These are phyloP conservation scores for Phaeotremella skinneri DNA, from an alignment of 768 basidiomycete species.

Conservation along the genomic window DNA sequence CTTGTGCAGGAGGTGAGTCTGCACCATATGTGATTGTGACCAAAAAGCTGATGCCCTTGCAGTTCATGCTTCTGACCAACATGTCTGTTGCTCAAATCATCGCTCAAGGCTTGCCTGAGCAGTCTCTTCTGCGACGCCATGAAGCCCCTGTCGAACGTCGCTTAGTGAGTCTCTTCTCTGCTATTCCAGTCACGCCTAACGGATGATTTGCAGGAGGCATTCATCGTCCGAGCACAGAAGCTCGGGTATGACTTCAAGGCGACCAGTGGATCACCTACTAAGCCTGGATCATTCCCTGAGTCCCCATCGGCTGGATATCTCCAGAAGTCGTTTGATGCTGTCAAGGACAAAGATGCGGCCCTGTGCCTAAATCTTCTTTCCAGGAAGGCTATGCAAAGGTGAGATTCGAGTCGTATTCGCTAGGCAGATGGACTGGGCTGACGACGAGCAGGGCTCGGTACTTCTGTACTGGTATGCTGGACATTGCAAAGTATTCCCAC, in stretches of 20 bases:
- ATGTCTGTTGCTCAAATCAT: constrained; percentile 86
- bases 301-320: constrained; percentile 65
- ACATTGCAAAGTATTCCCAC: constrained; percentile 95
- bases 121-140: constrained; percentile 92
- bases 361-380: constrained; percentile 77
- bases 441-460: constrained; percentile 69
- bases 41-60: neutral
- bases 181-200: constrained; percentile 14
- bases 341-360: constrained; percentile 70
- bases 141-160: constrained; percentile 90
- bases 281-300: neutral
- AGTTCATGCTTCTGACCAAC: constrained; percentile 96
- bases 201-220: constrained; percentile 60
- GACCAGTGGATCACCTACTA: constrained; percentile 45
- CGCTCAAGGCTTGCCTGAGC: constrained; percentile 90
- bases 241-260: constrained; percentile 80
- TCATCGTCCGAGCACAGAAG: constrained; percentile 74
- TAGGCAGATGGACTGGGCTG: neutral
- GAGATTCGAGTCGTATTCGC: constrained; percentile 3
- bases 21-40: neutral
- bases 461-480: constrained; percentile 98
- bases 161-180: constrained; percentile 58
- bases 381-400: constrained; percentile 80
- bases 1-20: constrained; percentile 79
- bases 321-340: constrained; percentile 76